Base-by-base conservation (phyloP, 2,329 filamentous ascomycete species). In the Aspergillus niger region DNA sequence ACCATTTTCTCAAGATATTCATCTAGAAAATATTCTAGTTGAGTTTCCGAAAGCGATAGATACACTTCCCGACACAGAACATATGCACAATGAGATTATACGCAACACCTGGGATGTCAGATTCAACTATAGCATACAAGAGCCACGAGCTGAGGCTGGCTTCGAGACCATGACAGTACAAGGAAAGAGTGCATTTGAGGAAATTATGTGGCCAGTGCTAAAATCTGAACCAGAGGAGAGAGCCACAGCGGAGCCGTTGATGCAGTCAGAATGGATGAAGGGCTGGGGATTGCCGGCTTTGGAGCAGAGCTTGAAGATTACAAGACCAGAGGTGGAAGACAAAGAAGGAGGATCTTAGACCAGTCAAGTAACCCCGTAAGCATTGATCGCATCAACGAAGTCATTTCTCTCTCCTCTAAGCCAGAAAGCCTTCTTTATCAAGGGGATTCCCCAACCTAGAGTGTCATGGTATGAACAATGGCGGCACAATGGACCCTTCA, bases 191-290 rank as follows among this genome's bases (percentile, higher is more conserved):
- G 20, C 20, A 20, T 20, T 20, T 2, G 20, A 20, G 20, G 20
- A 20, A 20, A 2, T 20, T 20, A 20, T 73, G 49, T 58, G 47
- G 10, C 50, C 60, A 11, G 72, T 72, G 69, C 54, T 72, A 8
- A 26, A 13, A 1, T 72, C 66, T 26, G 58, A 60, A 50, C 65
- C 67, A 2, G 51, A 58, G 2, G 57, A 70, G 30, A 64, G 68
- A 59, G 58, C 59, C 1, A 69, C 67, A 30, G 65, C 66, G 15
- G 43, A 65, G n/a, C 38, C 72, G 51, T 41, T 63, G 15, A 51
- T 70, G 8, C 28, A 69, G 15, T 70, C 70, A 3, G 62, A 69
- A 59, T 71, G 67, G 69, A 71, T 70, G 65, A 61, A 52, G 54
- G 59, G 48, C 8, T 69, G 67, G 67, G 67, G 62, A 8, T 54